Evolutionary conservation across 2,329 filamentous ascomycete species (phyloP), one percentile per base, ranked within the genome.

Genomic region (Diplodia intermedia): DNA sequence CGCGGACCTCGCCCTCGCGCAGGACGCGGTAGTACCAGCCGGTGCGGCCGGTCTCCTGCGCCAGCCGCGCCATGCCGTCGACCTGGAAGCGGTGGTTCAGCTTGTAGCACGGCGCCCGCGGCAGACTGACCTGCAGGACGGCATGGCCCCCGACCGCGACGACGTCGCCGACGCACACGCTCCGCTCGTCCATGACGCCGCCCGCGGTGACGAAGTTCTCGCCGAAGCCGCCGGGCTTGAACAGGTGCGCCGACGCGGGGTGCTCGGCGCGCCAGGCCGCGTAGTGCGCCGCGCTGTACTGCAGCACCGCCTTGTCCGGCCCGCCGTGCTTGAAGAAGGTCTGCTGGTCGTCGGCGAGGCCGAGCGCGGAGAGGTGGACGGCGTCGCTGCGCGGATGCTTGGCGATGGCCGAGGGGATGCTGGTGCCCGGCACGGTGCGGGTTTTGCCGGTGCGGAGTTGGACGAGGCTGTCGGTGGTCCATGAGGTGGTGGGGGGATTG

Each of bases 21-120:
- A 90, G 73, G 1, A 91, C 85, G 2, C 88, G 84, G 71, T 90
- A 90, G 73, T 90, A 86, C 88, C 88, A 91, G 0, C 89, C 89
- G 0, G 88, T 90, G 1, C 88, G 83, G 68, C 85, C 85, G 1
- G 79, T 80, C 69, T 83, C 81, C 77, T 86, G 88, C 0, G 86
- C 86, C 23, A 82, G 79, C 0, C 84, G 84, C 4, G 88, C 86
- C 76, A 90, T 89, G 69, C 88, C 85, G 72, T 86, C 86, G 11
- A 89, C 78, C 40, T 85, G 82, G 75, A 91, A 91, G 1, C 88
- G 86, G 72, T 90, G 88, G 73, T 90, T 91, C 9, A 91, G 82
- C 74, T 90, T 91, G 79, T 86, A 90, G 78, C 89, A 90, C 11
- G 89, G 89, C 71, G 88, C 85, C 18, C 89, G 83, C 0, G 88